Evolutionary conservation across 2,329 filamentous ascomycete genomes (phyloP).

Genomic region (Metarhizium guizhouense): DNA sequence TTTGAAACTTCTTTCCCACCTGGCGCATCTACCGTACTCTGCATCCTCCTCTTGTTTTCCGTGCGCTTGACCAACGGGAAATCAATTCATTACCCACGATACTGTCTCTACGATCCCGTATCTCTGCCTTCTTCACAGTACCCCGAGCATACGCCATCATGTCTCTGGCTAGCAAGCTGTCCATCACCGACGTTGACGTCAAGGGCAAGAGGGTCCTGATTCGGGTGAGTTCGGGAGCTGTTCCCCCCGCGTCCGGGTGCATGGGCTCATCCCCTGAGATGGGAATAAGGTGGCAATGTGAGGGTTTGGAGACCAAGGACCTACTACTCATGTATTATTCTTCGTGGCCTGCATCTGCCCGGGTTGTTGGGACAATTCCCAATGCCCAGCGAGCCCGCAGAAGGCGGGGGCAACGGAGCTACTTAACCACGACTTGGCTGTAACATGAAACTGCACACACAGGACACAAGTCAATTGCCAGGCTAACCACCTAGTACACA

Average conservation of each 20-base stretch:
- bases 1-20: background rate
- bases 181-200: constrained; percentile 91
- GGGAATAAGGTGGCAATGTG: background rate
- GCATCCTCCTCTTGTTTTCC: background rate
- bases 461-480: background rate
- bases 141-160: constrained; percentile 44
- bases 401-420: too few species aligned
- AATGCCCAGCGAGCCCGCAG: too few species aligned
- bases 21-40: background rate
- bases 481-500: constrained; percentile 27
- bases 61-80: background rate
- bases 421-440: too few species aligned
- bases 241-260: background rate
- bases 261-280: background rate
- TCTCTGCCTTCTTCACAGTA: background rate
- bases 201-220: constrained; percentile 98
- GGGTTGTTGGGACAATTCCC: background rate
- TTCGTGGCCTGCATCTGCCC: background rate
- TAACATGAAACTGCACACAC: too few species aligned
- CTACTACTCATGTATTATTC: background rate
- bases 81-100: background rate
- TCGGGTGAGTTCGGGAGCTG: constrained; percentile 55
- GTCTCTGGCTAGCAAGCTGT: constrained; percentile 98
- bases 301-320: background rate
- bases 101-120: background rate